Conservation (phyloP, 2,329 filamentous ascomycete species). For the Colletotrichum lindemuthianum region DNA sequence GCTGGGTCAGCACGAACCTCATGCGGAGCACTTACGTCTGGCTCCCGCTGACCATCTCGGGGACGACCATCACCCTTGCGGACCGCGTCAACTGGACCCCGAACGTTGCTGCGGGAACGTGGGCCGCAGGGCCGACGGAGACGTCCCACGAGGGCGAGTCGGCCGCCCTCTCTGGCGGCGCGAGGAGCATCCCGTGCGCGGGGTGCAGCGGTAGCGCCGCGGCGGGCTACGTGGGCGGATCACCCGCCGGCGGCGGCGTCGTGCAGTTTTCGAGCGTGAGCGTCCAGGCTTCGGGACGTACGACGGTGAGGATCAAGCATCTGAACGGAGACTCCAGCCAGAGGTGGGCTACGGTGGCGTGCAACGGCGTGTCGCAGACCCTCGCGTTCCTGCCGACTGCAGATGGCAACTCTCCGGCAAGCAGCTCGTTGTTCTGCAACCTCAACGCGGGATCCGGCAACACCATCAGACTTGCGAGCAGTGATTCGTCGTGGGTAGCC, state of each 20-base stretch:
- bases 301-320: constrained; percentile 65
- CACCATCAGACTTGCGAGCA: constrained; percentile 56
- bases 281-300: constrained; percentile 54
- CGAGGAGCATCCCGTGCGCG: constrained; percentile 57
- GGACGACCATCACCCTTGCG: constrained; percentile 59
- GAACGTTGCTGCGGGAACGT: constrained; percentile 54
- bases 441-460: constrained; percentile 59
- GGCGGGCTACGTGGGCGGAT: constrained; percentile 66
- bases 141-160: constrained; percentile 63
- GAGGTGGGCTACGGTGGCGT: constrained; percentile 63
- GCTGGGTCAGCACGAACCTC: constrained; percentile 70
- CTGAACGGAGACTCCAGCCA: constrained; percentile 64
- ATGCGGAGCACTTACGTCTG: constrained; percentile 71
- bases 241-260: constrained; percentile 48
- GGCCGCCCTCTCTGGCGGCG: constrained; percentile 56
- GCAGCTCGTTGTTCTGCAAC: constrained; percentile 59
- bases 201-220: constrained; percentile 60
- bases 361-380: constrained; percentile 63
- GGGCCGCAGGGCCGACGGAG: constrained; percentile 56
- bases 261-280: constrained; percentile 58
- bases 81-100: constrained; percentile 67
- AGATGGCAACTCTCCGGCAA: constrained; percentile 52
- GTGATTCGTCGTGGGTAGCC: constrained; percentile 53
- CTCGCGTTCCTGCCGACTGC: constrained; percentile 65
- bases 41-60: constrained; percentile 67